phyloP scores from a whole-genome alignment of 495 filamentous ascomycete species.

The Aspergillus nidulans region DNA sequence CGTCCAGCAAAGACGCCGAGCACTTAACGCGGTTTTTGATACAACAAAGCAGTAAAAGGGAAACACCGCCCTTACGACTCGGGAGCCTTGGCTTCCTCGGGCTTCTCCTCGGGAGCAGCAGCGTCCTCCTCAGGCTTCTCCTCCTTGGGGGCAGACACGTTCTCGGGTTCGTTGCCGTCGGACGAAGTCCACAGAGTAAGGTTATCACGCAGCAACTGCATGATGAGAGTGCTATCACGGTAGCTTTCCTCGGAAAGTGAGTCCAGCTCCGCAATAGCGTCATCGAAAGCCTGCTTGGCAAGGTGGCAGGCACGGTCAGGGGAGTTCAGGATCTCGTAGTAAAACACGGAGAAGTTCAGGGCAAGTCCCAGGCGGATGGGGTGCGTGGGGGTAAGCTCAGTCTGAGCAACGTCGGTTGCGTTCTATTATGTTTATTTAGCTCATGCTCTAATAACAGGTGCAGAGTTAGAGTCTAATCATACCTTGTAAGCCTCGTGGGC shows the following conservation, averaged over 20 bases:
- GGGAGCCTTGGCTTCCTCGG: slow-evolving; percentile 40
- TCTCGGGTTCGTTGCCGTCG: slow-evolving; percentile 79
- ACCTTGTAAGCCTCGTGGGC: slow-evolving; percentile 99
- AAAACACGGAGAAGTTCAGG: slow-evolving; percentile 99
- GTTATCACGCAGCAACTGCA: slow-evolving; percentile 99
- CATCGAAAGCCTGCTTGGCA: slow-evolving; percentile 98
- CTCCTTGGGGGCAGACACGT: slow-evolving; percentile 52
- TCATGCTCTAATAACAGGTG: slow-evolving; percentile 1
- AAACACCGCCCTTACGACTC: slow-evolving; percentile 31
- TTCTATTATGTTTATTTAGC: slow-evolving; percentile 52
- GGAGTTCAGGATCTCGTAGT: slow-evolving; percentile 99
- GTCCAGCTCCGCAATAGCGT: slow-evolving; percentile 98
- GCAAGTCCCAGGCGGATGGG: slow-evolving; percentile 97
- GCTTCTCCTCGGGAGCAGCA: slow-evolving; percentile 41
- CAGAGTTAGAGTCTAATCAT: not conserved
- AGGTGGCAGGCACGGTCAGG: slow-evolving; percentile 98
- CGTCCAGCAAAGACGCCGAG: slow-evolving; percentile 31
- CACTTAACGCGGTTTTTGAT: slow-evolving; percentile 26
- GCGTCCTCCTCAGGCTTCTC: slow-evolving; percentile 61
- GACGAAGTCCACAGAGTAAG: slow-evolving; percentile 99
- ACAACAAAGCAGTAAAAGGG: slow-evolving; percentile 22
- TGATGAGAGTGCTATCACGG: slow-evolving; percentile 99
- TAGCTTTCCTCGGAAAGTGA: slow-evolving; percentile 98
- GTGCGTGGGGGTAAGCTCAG: slow-evolving; percentile 95
- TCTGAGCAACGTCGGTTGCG: slow-evolving; percentile 97